phyloP scores from a whole-genome alignment of 2,329 filamentous ascomycete species.

The Mycosphaerella sp. region DNA sequence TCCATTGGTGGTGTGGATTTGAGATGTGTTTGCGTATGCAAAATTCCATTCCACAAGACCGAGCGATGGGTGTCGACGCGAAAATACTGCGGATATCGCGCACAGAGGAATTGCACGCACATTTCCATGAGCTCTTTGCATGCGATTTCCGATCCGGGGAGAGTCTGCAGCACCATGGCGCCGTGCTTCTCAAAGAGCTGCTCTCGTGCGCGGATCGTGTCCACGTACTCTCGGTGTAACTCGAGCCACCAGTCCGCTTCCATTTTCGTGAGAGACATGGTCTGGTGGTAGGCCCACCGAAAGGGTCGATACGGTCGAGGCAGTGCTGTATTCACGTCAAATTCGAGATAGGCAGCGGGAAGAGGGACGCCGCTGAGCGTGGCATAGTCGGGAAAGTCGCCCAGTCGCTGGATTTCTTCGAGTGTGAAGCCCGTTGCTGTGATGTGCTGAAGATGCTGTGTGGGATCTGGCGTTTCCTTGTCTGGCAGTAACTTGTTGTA shows the following conservation, averaged over 20 bases:
- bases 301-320: slow-evolving; percentile 76
- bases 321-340: slow-evolving; percentile 61
- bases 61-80: slow-evolving; percentile 49
- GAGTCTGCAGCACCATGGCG: slow-evolving; percentile 55
- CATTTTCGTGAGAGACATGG: slow-evolving; percentile 81
- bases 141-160: slow-evolving; percentile 70
- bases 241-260: slow-evolving; percentile 88
- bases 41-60: slow-evolving; percentile 61
- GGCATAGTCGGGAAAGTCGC: slow-evolving; percentile 74
- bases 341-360: slow-evolving; percentile 57
- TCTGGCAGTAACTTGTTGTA: slow-evolving; percentile 23
- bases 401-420: slow-evolving; percentile 61
- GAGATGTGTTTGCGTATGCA: slow-evolving; percentile 58
- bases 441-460: slow-evolving; percentile 17
- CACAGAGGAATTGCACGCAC: slow-evolving; percentile 69
- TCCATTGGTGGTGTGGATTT: slow-evolving; percentile 57
- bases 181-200: slow-evolving; percentile 59
- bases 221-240: slow-evolving; percentile 64
- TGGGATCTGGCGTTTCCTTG: slow-evolving; percentile 20
- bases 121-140: slow-evolving; percentile 88
- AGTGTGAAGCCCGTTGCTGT: slow-evolving; percentile 65
- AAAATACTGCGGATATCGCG: slow-evolving; percentile 72
- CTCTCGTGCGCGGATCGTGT: slow-evolving; percentile 62
- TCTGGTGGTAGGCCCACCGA: slow-evolving; percentile 79
- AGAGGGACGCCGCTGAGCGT: slow-evolving; percentile 66